Evolutionary conservation across 805 yeast species (phyloP), one percentile per base, ranked within the genome.

Genomic region (Ogataea philodendri): DNA sequence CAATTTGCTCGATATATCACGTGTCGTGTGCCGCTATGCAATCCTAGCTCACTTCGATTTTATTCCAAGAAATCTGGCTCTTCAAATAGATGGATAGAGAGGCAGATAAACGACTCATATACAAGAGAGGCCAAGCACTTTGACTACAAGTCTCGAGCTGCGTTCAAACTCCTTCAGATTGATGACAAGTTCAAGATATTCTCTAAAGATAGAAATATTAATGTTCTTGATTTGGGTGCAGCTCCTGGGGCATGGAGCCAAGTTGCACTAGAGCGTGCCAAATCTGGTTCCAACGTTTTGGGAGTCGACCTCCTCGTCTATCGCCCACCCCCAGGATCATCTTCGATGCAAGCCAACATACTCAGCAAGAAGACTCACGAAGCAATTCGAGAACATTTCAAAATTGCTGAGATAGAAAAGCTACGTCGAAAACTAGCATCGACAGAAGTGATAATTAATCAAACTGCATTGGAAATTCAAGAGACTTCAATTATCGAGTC

Each of bases 201-300:
- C 56, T 34, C 41, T 1, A 48, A 38, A 7, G 19, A 35, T 3
- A 38, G 27, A 22, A 11, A 32, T 2, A 33, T 49, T 14, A 53
- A 51, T 40, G 83, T 93, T 1, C 76, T 93, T 4, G 98, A 93
- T 63, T 63, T 93, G 29, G 96, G 96, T 0, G 88, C 78, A 57
- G 95, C 96, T 0, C 96, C 96, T 0, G 96, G 96, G 0, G 88
- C 95, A 3, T 87, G 96, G 96, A 76, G 90, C 7, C 95, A 87
- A 55, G 89, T 86, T 1, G 89, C 90, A 0, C 62, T 72, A 7
- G 74, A 74, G 35, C 57, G 72, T 37, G 69, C 78, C 1, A 52
- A 58, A 13, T 69, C 70, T 1, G 54, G 62, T 2, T 81, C 87
- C 1, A 63, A 69, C 14, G 76, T 87, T 3, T 54, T 87, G 9